Evolutionary conservation across 164 flowering plant genomes (phyloP).

Genomic region (Sextonia rubra): DNA sequence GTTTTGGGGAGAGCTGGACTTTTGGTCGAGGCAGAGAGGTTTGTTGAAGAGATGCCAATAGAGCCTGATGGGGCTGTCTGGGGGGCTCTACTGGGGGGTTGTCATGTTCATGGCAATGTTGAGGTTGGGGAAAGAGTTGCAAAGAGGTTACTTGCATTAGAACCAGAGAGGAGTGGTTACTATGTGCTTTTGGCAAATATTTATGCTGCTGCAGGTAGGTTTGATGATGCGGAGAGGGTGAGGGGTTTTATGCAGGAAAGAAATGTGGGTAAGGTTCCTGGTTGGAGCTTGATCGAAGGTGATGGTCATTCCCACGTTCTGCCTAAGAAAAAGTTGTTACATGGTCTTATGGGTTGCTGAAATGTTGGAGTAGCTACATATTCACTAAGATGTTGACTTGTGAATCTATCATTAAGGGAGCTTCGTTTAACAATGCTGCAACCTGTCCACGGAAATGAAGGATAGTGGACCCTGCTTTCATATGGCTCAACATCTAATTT

Average conservation of each 20-base stretch:
- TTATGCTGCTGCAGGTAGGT: conserved; percentile 20
- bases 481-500: no score
- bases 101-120: conserved; percentile 18
- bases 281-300: conserved; percentile 17
- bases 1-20: conserved; percentile 22
- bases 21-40: conserved; percentile 23
- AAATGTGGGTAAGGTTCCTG: conserved; percentile 21
- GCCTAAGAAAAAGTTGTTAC: background rate
- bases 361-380: background rate
- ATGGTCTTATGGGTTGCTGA: background rate
- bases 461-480: no score
- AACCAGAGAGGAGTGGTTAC: conserved; percentile 18
- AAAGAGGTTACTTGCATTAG: conserved; percentile 13
- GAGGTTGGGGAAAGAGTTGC: conserved; percentile 21
- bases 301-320: conserved; percentile 1
- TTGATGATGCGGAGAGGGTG: conserved; percentile 18
- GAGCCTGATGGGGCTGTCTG: conserved; percentile 21
- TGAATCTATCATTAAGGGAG: no score
- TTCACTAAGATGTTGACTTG: no score
- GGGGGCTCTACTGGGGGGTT: conserved; percentile 19
- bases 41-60: conserved; percentile 18
- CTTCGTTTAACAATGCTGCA: no score
- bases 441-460: no score
- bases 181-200: conserved; percentile 24
- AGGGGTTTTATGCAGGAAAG: conserved; percentile 16